phyloP scores from a whole-genome alignment of 805 yeast species.

The Jamesozyma gamospora region DNA sequence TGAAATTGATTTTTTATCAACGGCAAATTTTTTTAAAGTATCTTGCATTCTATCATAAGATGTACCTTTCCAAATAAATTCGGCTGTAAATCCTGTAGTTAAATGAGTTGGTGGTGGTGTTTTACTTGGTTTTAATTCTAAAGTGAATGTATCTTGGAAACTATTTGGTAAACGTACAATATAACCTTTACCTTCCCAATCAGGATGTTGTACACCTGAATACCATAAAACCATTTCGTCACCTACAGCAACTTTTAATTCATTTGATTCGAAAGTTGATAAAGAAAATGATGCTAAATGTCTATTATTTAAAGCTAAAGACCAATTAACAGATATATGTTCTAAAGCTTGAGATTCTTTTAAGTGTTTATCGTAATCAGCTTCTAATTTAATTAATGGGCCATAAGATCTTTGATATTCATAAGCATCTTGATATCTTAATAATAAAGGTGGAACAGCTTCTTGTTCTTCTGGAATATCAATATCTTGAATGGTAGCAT shows the following conservation, averaged over 20 bases:
- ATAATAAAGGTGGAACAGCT: conserved; percentile 58
- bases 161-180: conserved; percentile 64
- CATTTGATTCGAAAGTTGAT: conserved; percentile 56
- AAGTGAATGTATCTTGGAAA: conserved; percentile 54
- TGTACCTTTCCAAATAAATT: conserved; percentile 82
- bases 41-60: conserved; percentile 76
- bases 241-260: conserved; percentile 68
- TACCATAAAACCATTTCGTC: conserved; percentile 68
- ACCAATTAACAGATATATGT: conserved; percentile 67
- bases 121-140: conserved; percentile 47
- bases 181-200: conserved; percentile 68
- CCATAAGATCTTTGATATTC: conserved; percentile 80
- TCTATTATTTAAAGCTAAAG: conserved; percentile 50
- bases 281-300: conserved; percentile 62
- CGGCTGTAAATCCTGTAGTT: conserved; percentile 65
- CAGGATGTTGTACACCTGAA: conserved; percentile 43
- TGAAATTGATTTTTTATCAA: conserved; percentile 56
- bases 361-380: conserved; percentile 63
- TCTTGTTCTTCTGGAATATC: conserved; percentile 43
- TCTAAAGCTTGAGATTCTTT: conserved; percentile 73
- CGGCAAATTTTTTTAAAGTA: conserved; percentile 65
- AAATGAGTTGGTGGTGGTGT: conserved; percentile 42
- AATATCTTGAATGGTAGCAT: conserved; percentile 62
- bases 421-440: conserved; percentile 72
- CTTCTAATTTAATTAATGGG: conserved; percentile 73